Conservation (phyloP, 2,329 filamentous ascomycete genomes). For the Aschersonia sp. region DNA sequence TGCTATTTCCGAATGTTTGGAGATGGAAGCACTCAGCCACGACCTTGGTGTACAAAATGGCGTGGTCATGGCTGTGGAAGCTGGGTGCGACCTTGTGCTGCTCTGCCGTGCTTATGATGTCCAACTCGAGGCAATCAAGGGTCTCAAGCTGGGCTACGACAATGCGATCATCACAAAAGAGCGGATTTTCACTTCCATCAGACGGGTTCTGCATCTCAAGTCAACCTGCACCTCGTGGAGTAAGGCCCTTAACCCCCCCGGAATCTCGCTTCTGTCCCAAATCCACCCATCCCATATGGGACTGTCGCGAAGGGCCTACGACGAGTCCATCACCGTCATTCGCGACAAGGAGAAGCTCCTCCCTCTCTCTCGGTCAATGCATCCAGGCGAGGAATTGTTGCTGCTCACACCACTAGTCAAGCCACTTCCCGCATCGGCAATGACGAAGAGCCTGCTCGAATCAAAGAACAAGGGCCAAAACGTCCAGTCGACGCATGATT, state of each 20-base stretch:
- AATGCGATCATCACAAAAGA: constrained; percentile 77
- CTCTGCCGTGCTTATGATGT: constrained; percentile 79
- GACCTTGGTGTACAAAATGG: constrained; percentile 96
- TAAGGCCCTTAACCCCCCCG: constrained; percentile 76
- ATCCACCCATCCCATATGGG: constrained; percentile 72
- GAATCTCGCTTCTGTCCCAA: constrained; percentile 60
- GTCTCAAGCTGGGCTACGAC: constrained; percentile 76
- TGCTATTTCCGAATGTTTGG: constrained; percentile 86
- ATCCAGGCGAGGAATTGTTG: constrained; percentile 77
- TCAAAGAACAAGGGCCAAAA: constrained; percentile 24
- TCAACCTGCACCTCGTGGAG: constrained; percentile 79
- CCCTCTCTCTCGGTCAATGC: constrained; percentile 68
- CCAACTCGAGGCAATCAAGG: constrained; percentile 83
- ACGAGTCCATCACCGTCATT: constrained; percentile 84
- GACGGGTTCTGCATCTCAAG: constrained; percentile 69
- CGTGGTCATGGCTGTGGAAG: constrained; percentile 94
- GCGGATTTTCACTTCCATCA: constrained; percentile 67
- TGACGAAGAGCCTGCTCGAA: constrained; percentile 57
- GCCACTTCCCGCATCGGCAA: constrained; percentile 77
- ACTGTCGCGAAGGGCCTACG: constrained; percentile 76
- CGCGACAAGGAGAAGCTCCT: constrained; percentile 76
- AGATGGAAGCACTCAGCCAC: constrained; percentile 92
- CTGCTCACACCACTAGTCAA: constrained; percentile 83
- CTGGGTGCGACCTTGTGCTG: constrained; percentile 83
- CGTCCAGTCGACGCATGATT: constrained; percentile 32